Percentiles rank a stretch among this genome's conserved stretches.
Conservation (phyloP, 2,329 filamentous ascomycete species). For the Catunica adiposa region DNA sequence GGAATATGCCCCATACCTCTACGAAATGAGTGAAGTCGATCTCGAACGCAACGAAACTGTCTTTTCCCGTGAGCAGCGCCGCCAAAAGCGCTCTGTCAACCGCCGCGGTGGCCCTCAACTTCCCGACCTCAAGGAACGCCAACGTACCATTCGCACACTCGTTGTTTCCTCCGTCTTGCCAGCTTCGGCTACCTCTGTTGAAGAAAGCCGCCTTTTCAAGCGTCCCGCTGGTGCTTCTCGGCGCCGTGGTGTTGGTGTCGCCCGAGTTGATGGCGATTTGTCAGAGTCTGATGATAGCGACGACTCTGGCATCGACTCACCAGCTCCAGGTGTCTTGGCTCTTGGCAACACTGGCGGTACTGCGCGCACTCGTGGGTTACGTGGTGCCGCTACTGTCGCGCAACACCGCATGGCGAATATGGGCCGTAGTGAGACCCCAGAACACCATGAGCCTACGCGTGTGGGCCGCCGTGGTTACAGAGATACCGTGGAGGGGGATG, state of each 20-base stretch:
- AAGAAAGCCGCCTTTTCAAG: constrained; percentile 80
- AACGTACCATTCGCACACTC: constrained; percentile 80
- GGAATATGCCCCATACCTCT: constrained; percentile 84
- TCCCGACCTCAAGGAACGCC: constrained; percentile 90
- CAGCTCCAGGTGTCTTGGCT: constrained; percentile 50
- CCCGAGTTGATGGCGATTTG: constrained; percentile 44
- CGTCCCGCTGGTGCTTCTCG: constrained; percentile 45
- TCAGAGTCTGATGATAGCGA: constrained; percentile 89
- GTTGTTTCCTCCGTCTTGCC: constrained; percentile 86
- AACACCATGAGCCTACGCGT: constrained; percentile 56
- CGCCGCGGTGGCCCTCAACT: constrained; percentile 79
- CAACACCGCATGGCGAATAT: constrained; percentile 74
- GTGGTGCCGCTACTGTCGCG: constrained; percentile 72
- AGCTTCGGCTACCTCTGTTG: constrained; percentile 61
- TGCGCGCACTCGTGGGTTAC: constrained; percentile 71
- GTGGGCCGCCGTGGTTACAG: constrained; percentile 44
- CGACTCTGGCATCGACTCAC: constrained; percentile 74
- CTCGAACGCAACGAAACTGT: constrained; percentile 82
- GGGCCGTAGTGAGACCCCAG: constrained; percentile 77
- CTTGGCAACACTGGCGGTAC: constrained; percentile 42
- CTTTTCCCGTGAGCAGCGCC: constrained; percentile 80
- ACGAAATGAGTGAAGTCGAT: constrained; percentile 81
- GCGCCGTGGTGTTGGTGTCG: constrained; percentile 26
- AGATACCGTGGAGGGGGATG: constrained; percentile 59
- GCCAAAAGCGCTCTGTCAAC: constrained; percentile 91